Conservation (phyloP, 2,329 filamentous ascomycete species). For the Neonectria magnoliae region DNA sequence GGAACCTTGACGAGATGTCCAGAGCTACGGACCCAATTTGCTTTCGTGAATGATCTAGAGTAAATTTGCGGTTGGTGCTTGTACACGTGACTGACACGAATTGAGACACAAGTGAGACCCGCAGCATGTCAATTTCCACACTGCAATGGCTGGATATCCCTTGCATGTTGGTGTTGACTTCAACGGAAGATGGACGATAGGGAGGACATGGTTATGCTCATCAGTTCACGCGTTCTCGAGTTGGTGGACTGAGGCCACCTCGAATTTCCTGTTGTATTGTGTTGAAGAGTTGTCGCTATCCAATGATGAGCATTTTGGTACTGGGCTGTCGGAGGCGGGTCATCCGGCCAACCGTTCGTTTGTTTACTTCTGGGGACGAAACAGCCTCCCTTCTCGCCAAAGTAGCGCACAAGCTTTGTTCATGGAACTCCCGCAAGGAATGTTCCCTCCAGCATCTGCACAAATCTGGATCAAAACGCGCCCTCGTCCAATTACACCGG, state of each 20-base stretch:
- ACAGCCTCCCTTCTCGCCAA: neutral
- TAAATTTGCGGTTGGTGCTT: neutral
- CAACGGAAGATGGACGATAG: neutral
- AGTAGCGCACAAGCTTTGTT: neutral
- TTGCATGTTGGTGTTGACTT: neutral
- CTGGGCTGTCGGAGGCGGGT: neutral
- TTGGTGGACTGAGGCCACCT: neutral
- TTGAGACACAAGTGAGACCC: neutral
- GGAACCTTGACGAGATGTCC: constrained; percentile 46
- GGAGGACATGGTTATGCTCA: neutral
- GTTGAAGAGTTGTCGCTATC: neutral
- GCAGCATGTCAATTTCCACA: neutral
- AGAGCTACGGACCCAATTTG: constrained; percentile 25
- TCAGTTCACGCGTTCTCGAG: neutral
- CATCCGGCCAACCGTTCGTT: constrained; percentile 18
- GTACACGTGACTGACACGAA: neutral
- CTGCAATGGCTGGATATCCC: neutral
- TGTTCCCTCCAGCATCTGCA: neutral
- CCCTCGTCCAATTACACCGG: neutral
- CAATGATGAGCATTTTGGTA: neutral
- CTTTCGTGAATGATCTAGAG: constrained; percentile 4
- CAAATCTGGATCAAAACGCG: neutral
- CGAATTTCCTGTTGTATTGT: neutral
- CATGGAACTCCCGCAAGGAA: neutral
- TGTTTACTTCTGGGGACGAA: constrained; percentile 20